Percentiles rank a stretch among this genome's conserved stretches.
phyloP scores from a whole-genome alignment of 2,329 filamentous ascomycete species.

The Colletotrichum cuscutae region DNA sequence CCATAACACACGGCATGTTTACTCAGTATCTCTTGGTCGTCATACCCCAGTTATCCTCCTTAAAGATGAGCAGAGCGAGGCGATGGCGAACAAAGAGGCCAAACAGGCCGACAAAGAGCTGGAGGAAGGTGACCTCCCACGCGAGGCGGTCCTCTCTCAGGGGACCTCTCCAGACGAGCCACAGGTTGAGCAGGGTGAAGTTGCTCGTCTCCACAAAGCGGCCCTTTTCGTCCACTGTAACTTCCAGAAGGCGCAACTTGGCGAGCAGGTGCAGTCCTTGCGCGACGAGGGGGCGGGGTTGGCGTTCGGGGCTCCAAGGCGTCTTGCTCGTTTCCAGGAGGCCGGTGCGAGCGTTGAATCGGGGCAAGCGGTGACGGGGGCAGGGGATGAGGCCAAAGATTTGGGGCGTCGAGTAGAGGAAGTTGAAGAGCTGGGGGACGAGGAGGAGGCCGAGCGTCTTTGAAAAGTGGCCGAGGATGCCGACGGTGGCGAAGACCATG shows the following conservation, averaged over 20 bases:
- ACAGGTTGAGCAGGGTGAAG: slow-evolving; percentile 93
- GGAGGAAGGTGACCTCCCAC: slow-evolving; percentile 81
- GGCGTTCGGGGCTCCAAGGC: slow-evolving; percentile 73
- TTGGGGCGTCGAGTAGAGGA: slow-evolving; percentile 91
- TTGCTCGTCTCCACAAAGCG: slow-evolving; percentile 85
- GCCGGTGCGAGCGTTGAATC: slow-evolving; percentile 86
- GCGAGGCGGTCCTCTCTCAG: slow-evolving; percentile 88
- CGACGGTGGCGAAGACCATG: slow-evolving; percentile 98
- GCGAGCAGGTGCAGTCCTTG: slow-evolving; percentile 75
- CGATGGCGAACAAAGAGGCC: slow-evolving; percentile 88
- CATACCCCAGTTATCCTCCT: slow-evolving; percentile 79
- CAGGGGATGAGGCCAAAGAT: slow-evolving; percentile 91
- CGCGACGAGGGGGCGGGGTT: slow-evolving; percentile 73
- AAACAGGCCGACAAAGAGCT: slow-evolving; percentile 79
- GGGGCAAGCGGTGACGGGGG: slow-evolving; percentile 89
- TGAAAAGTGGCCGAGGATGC: slow-evolving; percentile 96
- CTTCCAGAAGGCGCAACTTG: slow-evolving; percentile 68
- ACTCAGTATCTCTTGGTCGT: slow-evolving; percentile 31
- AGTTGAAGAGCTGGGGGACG: slow-evolving; percentile 96
- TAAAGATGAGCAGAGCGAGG: slow-evolving; percentile 88
- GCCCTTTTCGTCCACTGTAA: slow-evolving; percentile 75
- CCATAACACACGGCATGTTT: background rate
- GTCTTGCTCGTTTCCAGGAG: slow-evolving; percentile 89
- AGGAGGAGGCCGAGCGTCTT: slow-evolving; percentile 94
- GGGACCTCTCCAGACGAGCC: slow-evolving; percentile 95